Conservation (phyloP, 2,329 filamentous ascomycete genomes). For the Neodidymelliopsis sp. region DNA sequence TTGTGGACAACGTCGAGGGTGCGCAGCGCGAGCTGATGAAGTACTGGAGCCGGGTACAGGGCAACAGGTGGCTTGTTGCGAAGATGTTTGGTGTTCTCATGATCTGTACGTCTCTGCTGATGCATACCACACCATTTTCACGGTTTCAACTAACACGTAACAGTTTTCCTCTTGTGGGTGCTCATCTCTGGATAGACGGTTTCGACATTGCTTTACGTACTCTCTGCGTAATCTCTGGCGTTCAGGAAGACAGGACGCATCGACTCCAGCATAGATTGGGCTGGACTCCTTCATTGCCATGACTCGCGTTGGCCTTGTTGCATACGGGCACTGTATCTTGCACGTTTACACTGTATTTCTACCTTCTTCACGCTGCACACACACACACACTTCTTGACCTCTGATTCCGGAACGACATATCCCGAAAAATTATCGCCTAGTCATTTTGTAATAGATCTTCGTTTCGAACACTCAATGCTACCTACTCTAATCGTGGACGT, state of each 20-base stretch:
- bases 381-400: constrained; percentile 1
- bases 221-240: constrained; percentile 28
- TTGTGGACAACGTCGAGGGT: constrained; percentile 97
- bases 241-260: constrained; percentile 29
- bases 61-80: constrained; percentile 93
- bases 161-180: constrained; percentile 67
- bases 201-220: constrained; percentile 10
- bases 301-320: constrained; percentile 10
- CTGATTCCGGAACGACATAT: constrained; percentile 1
- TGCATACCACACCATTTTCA: constrained; percentile 3
- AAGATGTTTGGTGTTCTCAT: constrained; percentile 87
- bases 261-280: constrained; percentile 12
- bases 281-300: constrained; percentile 1
- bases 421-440: constrained; percentile 13
- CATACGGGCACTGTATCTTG: constrained; percentile 18
- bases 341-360: constrained; percentile 14
- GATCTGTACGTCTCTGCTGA: constrained; percentile 70
- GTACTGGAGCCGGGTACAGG: constrained; percentile 93
- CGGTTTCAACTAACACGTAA: neutral
- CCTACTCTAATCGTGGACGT: neutral
- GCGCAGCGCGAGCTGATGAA: constrained; percentile 95
- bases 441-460: constrained; percentile 17
- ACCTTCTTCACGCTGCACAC: constrained; percentile 6
- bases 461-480: neutral
- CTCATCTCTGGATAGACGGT: constrained; percentile 64